A percentile compares a stretch with the other conserved stretches of the same genome.
These are phyloP conservation scores for Paracoccidioides brasiliensis DNA, from an alignment of 2,329 filamentous ascomycete genomes.

Conservation along the genomic window DNA sequence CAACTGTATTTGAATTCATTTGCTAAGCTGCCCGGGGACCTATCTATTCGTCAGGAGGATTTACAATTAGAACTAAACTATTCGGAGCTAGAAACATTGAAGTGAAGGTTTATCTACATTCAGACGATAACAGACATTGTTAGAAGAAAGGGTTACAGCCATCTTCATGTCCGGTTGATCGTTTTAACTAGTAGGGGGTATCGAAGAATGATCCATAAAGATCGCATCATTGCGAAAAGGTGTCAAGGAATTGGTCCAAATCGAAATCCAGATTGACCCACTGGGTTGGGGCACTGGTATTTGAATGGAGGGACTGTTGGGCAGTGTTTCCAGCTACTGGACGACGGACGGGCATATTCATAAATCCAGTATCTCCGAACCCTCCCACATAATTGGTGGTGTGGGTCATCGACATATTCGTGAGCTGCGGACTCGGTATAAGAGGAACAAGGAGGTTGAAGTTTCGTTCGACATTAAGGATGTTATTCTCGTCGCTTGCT, in stretches of 20 bases:
- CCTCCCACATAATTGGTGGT: constrained; percentile 7
- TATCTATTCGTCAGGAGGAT: background rate
- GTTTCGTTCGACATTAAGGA: background rate
- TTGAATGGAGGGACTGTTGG: background rate
- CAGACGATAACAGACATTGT: background rate
- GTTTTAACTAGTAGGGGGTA: background rate
- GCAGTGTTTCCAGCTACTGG: too few species aligned
- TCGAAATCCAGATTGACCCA: constrained; percentile 8
- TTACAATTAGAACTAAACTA: background rate
- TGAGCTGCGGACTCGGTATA: background rate
- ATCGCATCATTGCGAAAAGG: background rate
- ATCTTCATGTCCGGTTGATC: background rate
- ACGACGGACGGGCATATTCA: constrained; percentile 5
- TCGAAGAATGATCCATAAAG: background rate
- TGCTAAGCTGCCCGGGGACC: background rate
- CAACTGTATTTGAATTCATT: background rate
- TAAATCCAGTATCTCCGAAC: constrained; percentile 1
- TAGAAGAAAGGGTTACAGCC: too few species aligned
- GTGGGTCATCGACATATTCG: constrained; percentile 3
- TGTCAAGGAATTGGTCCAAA: constrained; percentile 7
- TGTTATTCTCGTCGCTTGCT: background rate
- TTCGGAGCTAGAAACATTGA: background rate
- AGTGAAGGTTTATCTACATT: background rate
- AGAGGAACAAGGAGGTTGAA: background rate
- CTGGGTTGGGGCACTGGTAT: background rate